A percentile compares a stretch with the other conserved stretches of the same genome.
These are phyloP conservation scores for Coemansia sp. DNA, from an alignment of 192 early-diverging fungal species.

Conservation along the genomic window DNA sequence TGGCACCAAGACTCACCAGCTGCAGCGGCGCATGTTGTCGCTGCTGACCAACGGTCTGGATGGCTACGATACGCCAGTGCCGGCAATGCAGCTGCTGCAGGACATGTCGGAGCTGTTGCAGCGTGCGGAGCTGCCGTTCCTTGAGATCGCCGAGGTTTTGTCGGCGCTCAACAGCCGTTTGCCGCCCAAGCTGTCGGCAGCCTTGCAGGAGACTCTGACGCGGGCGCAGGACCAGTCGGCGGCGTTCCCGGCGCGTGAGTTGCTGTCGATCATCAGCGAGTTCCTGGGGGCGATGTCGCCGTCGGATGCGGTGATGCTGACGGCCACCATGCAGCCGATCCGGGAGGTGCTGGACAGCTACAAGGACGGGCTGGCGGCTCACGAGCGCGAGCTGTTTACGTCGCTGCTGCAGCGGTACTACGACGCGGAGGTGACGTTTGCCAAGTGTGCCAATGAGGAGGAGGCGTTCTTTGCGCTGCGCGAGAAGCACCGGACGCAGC, in stretches of 20 bases:
- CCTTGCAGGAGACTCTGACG: slow-evolving; percentile 46
- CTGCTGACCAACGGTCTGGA: slow-evolving; percentile 64
- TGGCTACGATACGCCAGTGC: slow-evolving; percentile 73
- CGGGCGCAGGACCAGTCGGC: slow-evolving; percentile 27
- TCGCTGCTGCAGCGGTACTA: slow-evolving; percentile 80
- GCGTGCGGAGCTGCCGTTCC: slow-evolving; percentile 76
- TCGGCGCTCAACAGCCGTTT: slow-evolving; percentile 82
- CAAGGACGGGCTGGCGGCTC: slow-evolving; percentile 64
- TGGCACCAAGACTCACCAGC: slow-evolving; percentile 87
- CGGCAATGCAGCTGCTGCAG: slow-evolving; percentile 56
- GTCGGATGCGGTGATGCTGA: slow-evolving; percentile 61
- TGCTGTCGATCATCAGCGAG: slow-evolving; percentile 59
- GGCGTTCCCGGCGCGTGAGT: slow-evolving; percentile 65
- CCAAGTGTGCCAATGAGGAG: slow-evolving; percentile 66
- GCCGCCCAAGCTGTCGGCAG: slow-evolving; percentile 58
- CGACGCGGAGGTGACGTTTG: slow-evolving; percentile 79
- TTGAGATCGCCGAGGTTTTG: slow-evolving; percentile 72
- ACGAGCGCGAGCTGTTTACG: slow-evolving; percentile 67
- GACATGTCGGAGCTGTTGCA: slow-evolving; percentile 68
- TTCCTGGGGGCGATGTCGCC: slow-evolving; percentile 50
- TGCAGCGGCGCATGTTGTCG: slow-evolving; percentile 56
- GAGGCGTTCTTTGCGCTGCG: slow-evolving; percentile 80
- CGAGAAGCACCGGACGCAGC: slow-evolving; percentile 76
- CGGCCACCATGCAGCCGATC: slow-evolving; percentile 63
- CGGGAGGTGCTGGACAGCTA: slow-evolving; percentile 62